A percentile compares a stretch with the other conserved stretches of the same genome.
These are phyloP conservation scores for Aspergillus steynii DNA, from an alignment of 495 filamentous ascomycete genomes.

Conservation along the genomic window DNA sequence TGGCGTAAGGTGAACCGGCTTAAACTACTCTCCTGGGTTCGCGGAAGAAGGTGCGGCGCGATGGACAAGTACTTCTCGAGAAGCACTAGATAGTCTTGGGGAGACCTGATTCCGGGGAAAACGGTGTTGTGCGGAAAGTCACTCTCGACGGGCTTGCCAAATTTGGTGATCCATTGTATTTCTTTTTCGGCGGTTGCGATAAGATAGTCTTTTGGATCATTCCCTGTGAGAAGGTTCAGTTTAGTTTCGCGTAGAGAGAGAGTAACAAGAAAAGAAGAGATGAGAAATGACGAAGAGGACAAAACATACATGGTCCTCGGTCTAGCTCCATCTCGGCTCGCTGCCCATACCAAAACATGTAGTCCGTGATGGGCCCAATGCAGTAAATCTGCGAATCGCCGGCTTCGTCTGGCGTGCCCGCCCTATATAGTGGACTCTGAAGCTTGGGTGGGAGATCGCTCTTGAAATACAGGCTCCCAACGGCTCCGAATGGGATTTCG, in stretches of 20 bases:
- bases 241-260: too few species aligned
- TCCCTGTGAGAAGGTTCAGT: background rate
- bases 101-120: conserved; percentile 21
- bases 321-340: conserved; percentile 3
- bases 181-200: conserved; percentile 16
- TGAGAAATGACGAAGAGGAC: too few species aligned
- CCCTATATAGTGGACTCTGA: too few species aligned
- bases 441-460: too few species aligned
- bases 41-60: conserved; percentile 23
- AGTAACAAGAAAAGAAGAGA: too few species aligned
- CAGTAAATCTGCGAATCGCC: too few species aligned
- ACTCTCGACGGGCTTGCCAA: conserved; percentile 19
- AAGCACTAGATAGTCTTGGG: conserved; percentile 17
- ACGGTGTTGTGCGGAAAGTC: conserved; percentile 27
- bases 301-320: conserved; percentile 29
- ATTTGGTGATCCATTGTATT: conserved; percentile 17
- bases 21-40: conserved; percentile 6
- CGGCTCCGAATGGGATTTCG: background rate
- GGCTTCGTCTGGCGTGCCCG: too few species aligned
- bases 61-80: conserved; percentile 23
- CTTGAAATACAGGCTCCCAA: too few species aligned
- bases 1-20: conserved; percentile 23
- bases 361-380: too few species aligned
- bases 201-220: conserved; percentile 7
- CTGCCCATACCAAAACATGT: too few species aligned